Conservation (phyloP, 495 filamentous ascomycete genomes). For the Xylaria cubensis region DNA sequence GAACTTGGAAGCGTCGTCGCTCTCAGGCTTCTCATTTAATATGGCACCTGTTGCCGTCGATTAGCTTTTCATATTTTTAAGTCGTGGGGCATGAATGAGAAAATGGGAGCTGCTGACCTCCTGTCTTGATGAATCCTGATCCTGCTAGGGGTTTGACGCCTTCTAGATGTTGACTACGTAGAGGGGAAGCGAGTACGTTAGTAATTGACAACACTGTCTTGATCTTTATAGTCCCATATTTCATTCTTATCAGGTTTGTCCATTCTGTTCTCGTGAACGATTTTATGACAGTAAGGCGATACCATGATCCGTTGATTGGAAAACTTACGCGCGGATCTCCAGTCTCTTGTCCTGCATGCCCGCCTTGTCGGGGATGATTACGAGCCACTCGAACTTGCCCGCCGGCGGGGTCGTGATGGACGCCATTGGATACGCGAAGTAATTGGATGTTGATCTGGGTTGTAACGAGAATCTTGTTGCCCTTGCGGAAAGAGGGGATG, state of each 20-base stretch:
- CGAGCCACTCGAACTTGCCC: conserved; percentile 78
- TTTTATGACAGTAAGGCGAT: neutral
- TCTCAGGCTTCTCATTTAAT: conserved; percentile 68
- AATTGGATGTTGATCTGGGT: neutral
- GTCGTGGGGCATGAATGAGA: neutral
- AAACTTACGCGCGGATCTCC: conserved; percentile 71
- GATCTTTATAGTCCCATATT: neutral
- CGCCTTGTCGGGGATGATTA: conserved; percentile 79
- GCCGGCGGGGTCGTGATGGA: conserved; percentile 35
- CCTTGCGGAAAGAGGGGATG: conserved; percentile 23
- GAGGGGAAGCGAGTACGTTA: conserved; percentile 12
- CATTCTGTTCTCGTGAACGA: neutral
- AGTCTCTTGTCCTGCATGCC: conserved; percentile 71
- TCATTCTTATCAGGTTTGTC: neutral
- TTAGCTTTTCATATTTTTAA: neutral
- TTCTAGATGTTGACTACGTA: conserved; percentile 63
- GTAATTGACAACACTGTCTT: neutral
- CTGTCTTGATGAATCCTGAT: conserved; percentile 58
- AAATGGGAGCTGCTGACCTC: conserved; percentile 51
- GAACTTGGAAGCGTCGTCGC: conserved; percentile 62
- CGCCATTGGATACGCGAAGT: conserved; percentile 48
- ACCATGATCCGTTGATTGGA: neutral
- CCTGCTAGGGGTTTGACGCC: conserved; percentile 53
- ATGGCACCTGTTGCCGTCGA: conserved; percentile 63
- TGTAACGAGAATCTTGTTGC: neutral